phyloP scores from a whole-genome alignment of 1,284 basidiomycete genomes.

The Apiotrichum akiyoshidainum region DNA sequence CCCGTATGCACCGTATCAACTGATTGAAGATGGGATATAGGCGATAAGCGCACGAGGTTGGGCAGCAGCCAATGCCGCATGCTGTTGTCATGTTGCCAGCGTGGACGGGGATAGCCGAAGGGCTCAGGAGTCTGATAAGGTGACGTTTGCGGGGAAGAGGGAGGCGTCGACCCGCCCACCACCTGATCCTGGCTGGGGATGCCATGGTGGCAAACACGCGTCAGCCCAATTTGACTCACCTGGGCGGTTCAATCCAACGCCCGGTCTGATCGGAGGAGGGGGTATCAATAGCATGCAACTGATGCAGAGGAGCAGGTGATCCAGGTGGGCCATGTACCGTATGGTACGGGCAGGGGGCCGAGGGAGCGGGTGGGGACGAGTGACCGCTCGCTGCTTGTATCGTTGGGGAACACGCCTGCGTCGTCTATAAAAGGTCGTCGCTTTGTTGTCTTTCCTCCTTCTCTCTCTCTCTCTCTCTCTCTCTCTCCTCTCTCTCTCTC shows the following conservation, averaged over 20 bases:
- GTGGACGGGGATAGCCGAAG: not conserved
- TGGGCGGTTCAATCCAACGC: not conserved
- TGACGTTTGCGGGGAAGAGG: not conserved
- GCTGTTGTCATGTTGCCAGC: too few relatives aligned
- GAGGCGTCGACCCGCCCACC: too few relatives aligned
- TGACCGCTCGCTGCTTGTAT: too few relatives aligned
- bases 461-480: not conserved
- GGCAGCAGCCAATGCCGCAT: too few relatives aligned
- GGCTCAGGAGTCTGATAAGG: not conserved
- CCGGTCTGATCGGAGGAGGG: not conserved
- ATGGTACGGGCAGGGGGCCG: too few relatives aligned
- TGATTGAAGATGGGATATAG: not conserved
- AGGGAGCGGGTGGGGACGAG: too few relatives aligned
- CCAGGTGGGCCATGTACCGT: too few relatives aligned
- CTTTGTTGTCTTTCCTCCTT: not conserved
- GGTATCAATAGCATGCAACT: not conserved
- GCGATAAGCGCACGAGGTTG: not conserved
- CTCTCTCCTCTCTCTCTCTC: not conserved
- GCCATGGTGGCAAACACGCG: not conserved
- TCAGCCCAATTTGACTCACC: too few relatives aligned
- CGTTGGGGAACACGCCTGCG: too few relatives aligned
- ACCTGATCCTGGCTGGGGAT: too few relatives aligned
- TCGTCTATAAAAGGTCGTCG: not conserved
- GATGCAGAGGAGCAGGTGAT: too few relatives aligned
- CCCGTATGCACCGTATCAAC: not conserved